Evolutionary conservation across 257 asterid genomes (phyloP).

Genomic region (Marsdenia floribunda): DNA sequence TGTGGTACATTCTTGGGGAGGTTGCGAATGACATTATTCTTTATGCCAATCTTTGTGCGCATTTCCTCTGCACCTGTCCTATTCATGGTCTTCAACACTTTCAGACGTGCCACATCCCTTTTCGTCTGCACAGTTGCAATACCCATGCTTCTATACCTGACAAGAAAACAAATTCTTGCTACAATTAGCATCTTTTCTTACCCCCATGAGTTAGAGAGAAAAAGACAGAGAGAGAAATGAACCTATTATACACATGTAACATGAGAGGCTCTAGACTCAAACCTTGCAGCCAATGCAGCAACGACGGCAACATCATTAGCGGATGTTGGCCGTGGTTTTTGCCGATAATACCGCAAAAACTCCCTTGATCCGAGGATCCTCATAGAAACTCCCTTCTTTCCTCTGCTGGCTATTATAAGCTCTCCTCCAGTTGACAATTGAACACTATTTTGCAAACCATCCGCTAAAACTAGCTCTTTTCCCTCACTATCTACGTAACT

Average conservation of each 20-base stretch:
- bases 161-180: background rate
- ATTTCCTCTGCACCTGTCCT: constrained; percentile 62
- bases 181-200: background rate
- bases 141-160: constrained; percentile 89
- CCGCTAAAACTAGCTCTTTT: constrained; percentile 54
- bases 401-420: constrained; percentile 50
- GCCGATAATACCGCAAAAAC: constrained; percentile 81
- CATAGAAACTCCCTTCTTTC: constrained; percentile 32
- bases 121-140: constrained; percentile 78
- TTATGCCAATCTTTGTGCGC: constrained; percentile 89
- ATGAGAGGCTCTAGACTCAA: constrained; percentile 3
- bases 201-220: background rate
- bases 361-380: constrained; percentile 95
- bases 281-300: constrained; percentile 70
- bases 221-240: background rate
- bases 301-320: constrained; percentile 42
- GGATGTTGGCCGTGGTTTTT: constrained; percentile 76
- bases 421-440: constrained; percentile 82
- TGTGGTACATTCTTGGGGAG: constrained; percentile 75
- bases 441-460: constrained; percentile 38
- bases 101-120: constrained; percentile 62
- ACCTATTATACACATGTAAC: too few species aligned
- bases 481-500: constrained; percentile 71
- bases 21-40: constrained; percentile 85
- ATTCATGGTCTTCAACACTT: constrained; percentile 76